Conservation (phyloP, 208 protist species). For the Trypanosomatidae sp. region DNA sequence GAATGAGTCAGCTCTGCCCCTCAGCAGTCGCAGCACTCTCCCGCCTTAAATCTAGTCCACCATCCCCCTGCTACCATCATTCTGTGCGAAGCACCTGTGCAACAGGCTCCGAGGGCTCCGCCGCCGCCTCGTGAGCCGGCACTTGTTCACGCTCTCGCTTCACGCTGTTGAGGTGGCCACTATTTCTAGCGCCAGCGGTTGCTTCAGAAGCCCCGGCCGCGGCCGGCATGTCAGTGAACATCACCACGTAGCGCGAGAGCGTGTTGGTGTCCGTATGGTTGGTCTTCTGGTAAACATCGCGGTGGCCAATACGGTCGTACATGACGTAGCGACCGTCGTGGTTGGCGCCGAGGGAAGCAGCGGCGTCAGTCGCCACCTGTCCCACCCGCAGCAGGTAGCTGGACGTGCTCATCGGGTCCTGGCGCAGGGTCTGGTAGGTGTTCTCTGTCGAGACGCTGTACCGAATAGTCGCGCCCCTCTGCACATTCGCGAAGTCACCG, state of each 20-base stretch:
- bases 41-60: not conserved
- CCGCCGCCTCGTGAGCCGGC: slow-evolving; percentile 7
- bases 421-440: slow-evolving; percentile 62
- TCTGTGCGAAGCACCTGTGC: slow-evolving; percentile 9
- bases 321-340: slow-evolving; percentile 51
- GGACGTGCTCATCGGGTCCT: slow-evolving; percentile 59
- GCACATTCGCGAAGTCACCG: slow-evolving; percentile 21
- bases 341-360: slow-evolving; percentile 33
- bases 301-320: slow-evolving; percentile 66
- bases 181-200: not conserved
- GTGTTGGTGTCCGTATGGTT: slow-evolving; percentile 45
- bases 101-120: not conserved
- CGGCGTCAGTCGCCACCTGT: slow-evolving; percentile 15
- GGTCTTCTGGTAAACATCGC: slow-evolving; percentile 67
- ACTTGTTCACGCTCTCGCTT: slow-evolving; percentile 23
- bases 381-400: slow-evolving; percentile 61
- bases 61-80: not conserved
- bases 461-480: slow-evolving; percentile 18
- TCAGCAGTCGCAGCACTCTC: not conserved
- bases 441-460: slow-evolving; percentile 64
- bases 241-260: slow-evolving; percentile 57
- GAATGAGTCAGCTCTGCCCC: not conserved
- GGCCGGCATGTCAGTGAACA: slow-evolving; percentile 42
- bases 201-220: not conserved
- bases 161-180: not conserved